These are phyloP conservation scores for Podospora tetraspora DNA, from an alignment of 495 filamentous ascomycete species.

Conservation along the genomic window DNA sequence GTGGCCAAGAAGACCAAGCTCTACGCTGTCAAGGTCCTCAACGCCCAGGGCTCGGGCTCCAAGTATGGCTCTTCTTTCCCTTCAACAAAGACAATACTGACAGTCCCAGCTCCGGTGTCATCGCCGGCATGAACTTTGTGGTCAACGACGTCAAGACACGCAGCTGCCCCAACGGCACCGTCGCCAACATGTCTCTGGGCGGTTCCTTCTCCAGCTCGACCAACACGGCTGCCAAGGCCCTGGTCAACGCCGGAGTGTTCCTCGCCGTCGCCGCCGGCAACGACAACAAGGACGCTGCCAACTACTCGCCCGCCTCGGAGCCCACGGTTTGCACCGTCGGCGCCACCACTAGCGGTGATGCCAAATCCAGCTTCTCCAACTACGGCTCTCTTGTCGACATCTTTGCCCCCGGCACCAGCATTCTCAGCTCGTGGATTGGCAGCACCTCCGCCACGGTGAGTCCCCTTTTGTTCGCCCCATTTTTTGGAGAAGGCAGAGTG, in stretches of 20 bases:
- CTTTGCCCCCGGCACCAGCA: constrained; percentile 52
- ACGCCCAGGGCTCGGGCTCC: constrained; percentile 43
- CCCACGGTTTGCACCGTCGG: constrained; percentile 56
- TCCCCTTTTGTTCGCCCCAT: neutral
- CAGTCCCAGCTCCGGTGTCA: constrained; percentile 38
- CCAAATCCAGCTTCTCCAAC: constrained; percentile 57
- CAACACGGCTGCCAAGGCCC: constrained; percentile 47
- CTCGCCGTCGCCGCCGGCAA: constrained; percentile 56
- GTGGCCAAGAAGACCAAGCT: constrained; percentile 42
- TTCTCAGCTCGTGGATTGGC: constrained; percentile 55
- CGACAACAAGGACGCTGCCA: constrained; percentile 40
- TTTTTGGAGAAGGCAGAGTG: neutral
- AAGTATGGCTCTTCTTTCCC: constrained; percentile 26
- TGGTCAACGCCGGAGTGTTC: constrained; percentile 48
- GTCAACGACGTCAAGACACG: constrained; percentile 32
- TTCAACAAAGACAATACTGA: constrained; percentile 15
- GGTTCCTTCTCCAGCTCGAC: constrained; percentile 49
- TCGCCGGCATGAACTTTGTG: constrained; percentile 47
- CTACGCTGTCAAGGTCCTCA: constrained; percentile 31
- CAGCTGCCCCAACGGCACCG: constrained; percentile 39
- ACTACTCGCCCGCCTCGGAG: constrained; percentile 53
- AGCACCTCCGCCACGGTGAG: constrained; percentile 42
- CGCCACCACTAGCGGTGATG: constrained; percentile 44
- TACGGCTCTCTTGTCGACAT: constrained; percentile 57
- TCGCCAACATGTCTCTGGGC: constrained; percentile 53